phyloP scores from a whole-genome alignment of 345 rosid genomes.

The Dipteronia dyeriana region DNA sequence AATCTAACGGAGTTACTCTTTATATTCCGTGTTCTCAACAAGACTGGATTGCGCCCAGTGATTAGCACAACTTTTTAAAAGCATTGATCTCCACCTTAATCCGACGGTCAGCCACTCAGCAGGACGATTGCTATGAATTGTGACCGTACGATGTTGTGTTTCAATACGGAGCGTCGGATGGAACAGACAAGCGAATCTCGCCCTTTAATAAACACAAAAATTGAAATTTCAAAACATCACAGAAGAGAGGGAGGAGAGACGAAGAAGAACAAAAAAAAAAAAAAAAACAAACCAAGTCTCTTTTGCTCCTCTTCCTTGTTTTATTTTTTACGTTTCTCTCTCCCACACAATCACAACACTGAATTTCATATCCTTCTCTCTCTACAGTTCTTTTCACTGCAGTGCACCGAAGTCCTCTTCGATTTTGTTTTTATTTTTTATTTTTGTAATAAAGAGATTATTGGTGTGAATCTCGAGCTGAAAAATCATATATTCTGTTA shows the following conservation, averaged over 20 bases:
- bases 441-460: neutral
- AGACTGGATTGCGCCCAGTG: neutral
- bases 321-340: neutral
- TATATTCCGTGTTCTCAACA: neutral
- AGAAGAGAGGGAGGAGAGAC: conserved; percentile 86
- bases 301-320: conserved; percentile 25
- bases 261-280: conserved; percentile 33
- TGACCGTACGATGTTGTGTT: conserved; percentile 47
- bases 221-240: conserved; percentile 85
- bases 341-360: conserved; percentile 28
- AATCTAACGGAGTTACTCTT: neutral
- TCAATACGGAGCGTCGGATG: conserved; percentile 46
- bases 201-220: conserved; percentile 62
- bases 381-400: conserved; percentile 12
- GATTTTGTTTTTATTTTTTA: neutral
- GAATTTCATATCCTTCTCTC: conserved; percentile 20
- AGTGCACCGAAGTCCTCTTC: conserved; percentile 31
- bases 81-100: conserved; percentile 22
- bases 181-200: conserved; percentile 36
- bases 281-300: conserved; percentile 27
- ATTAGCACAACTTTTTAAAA: conserved; percentile 8
- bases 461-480: conserved; percentile 43
- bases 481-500: conserved; percentile 27
- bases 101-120: conserved; percentile 42
- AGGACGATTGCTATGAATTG: conserved; percentile 46